A percentile compares a stretch with the other conserved stretches of the same genome.
Conservation (phyloP, 2,329 filamentous ascomycete species). For the Venturia aucupariae region DNA sequence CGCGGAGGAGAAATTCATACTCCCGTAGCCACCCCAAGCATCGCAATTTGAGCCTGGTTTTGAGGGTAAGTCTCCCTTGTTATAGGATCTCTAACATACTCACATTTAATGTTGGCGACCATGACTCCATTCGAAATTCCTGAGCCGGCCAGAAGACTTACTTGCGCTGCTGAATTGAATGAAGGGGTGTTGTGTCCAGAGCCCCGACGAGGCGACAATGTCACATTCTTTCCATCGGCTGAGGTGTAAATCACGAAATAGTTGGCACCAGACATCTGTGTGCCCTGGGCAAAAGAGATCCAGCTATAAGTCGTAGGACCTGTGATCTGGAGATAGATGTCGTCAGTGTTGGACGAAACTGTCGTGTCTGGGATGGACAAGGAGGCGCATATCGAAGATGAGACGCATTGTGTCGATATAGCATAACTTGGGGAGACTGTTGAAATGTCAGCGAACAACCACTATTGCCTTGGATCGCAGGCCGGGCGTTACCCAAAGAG, state of each 20-base stretch:
- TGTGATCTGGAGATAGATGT: conserved; percentile 50
- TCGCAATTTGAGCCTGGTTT: background rate
- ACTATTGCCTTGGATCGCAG: background rate
- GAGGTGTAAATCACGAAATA: conserved; percentile 52
- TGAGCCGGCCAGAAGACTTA: conserved; percentile 45
- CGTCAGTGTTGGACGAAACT: conserved; percentile 38
- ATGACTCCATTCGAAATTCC: conserved; percentile 45
- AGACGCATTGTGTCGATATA: conserved; percentile 37
- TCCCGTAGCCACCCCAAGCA: conserved; percentile 30
- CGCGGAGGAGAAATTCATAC: conserved; percentile 38
- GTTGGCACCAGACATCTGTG: conserved; percentile 45
- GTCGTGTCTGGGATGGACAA: conserved; percentile 48
- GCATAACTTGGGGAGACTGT: background rate
- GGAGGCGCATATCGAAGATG: conserved; percentile 19
- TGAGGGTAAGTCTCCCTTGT: background rate
- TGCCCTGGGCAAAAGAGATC: conserved; percentile 48
- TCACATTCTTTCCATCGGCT: conserved; percentile 45
- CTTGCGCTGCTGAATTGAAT: conserved; percentile 33
- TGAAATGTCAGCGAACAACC: background rate
- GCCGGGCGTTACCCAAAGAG: background rate
- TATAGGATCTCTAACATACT: background rate
- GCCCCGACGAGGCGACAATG: conserved; percentile 43
- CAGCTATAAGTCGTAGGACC: conserved; percentile 45
- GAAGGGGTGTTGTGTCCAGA: conserved; percentile 36
- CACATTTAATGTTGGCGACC: conserved; percentile 47